Conservation (phyloP, 2,329 filamentous ascomycete species). For the Arthroderma sp. region DNA sequence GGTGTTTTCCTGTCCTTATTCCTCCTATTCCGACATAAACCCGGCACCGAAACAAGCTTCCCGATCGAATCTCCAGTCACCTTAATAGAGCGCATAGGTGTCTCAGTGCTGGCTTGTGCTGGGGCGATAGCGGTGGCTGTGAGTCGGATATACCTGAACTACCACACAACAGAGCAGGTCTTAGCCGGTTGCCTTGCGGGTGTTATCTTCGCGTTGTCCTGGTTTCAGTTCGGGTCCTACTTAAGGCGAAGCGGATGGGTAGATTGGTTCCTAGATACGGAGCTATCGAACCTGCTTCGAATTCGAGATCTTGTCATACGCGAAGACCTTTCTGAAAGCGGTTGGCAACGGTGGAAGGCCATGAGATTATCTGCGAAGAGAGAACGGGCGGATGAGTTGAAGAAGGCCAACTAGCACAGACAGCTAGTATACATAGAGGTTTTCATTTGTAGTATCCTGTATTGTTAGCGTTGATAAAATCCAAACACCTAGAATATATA, state of each 20-base stretch:
- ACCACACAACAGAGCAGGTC: constrained; percentile 83
- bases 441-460: too few relatives aligned
- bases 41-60: constrained; percentile 20
- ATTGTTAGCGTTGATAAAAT: too few relatives aligned
- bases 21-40: constrained; percentile 64
- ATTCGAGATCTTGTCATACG: constrained; percentile 72
- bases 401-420: too few relatives aligned
- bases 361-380: constrained; percentile 24
- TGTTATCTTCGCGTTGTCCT: constrained; percentile 53
- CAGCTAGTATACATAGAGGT: too few relatives aligned
- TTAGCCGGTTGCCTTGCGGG: constrained; percentile 65
- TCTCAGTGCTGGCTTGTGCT: constrained; percentile 45
- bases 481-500: too few relatives aligned
- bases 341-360: constrained; percentile 83
- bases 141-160: constrained; percentile 81
- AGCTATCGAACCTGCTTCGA: constrained; percentile 51
- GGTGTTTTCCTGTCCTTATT: constrained; percentile 73
- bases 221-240: constrained; percentile 62
- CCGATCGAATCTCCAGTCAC: constrained; percentile 27
- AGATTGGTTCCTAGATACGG: constrained; percentile 56
- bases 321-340: constrained; percentile 80
- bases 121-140: constrained; percentile 58
- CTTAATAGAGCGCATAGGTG: constrained; percentile 42
- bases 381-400: neutral
- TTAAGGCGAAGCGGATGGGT: constrained; percentile 56